phyloP scores from a whole-genome alignment of 2,329 filamentous ascomycete species.

The Dactylonectria macrodidyma region DNA sequence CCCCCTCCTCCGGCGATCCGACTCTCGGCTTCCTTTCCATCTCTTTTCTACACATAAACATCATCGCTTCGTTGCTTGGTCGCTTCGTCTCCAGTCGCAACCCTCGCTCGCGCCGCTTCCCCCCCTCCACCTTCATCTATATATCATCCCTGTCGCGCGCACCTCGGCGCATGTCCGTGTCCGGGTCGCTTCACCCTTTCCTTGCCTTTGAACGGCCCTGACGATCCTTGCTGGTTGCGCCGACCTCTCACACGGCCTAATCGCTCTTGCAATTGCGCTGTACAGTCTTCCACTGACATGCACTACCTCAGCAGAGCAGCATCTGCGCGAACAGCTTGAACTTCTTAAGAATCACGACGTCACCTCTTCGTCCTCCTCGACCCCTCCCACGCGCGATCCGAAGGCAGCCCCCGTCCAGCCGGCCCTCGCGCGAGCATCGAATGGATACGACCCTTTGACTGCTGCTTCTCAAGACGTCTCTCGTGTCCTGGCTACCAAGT shows the following conservation, averaged over 20 bases:
- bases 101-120: constrained; percentile 24
- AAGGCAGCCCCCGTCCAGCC: constrained; percentile 50
- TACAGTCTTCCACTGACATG: constrained; percentile 44
- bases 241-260: constrained; percentile 30
- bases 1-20: constrained; percentile 19
- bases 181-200: constrained; percentile 30
- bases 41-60: constrained; percentile 4
- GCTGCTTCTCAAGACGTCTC: constrained; percentile 53
- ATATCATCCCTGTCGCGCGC: constrained; percentile 46
- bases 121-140: constrained; percentile 37
- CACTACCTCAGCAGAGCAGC: constrained; percentile 53
- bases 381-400: constrained; percentile 48
- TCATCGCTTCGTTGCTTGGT: constrained; percentile 12
- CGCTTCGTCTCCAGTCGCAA: constrained; percentile 36
- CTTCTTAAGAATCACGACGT: constrained; percentile 59
- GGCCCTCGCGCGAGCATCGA: constrained; percentile 53
- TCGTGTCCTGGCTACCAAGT: constrained; percentile 52
- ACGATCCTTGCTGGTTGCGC: constrained; percentile 30
- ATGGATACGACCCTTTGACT: constrained; percentile 63
- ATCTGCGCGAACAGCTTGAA: constrained; percentile 61
- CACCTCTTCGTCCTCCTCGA: constrained; percentile 50
- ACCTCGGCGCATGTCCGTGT: constrained; percentile 35
- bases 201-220: constrained; percentile 26
- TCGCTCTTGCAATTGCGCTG: constrained; percentile 37
- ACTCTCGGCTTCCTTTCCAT: constrained; percentile 2